Percentiles rank a stretch among this genome's conserved stretches.
Evolutionary conservation across 208 protist genomes (phyloP).

Genomic region (Acanthamoeba sp.): DNA sequence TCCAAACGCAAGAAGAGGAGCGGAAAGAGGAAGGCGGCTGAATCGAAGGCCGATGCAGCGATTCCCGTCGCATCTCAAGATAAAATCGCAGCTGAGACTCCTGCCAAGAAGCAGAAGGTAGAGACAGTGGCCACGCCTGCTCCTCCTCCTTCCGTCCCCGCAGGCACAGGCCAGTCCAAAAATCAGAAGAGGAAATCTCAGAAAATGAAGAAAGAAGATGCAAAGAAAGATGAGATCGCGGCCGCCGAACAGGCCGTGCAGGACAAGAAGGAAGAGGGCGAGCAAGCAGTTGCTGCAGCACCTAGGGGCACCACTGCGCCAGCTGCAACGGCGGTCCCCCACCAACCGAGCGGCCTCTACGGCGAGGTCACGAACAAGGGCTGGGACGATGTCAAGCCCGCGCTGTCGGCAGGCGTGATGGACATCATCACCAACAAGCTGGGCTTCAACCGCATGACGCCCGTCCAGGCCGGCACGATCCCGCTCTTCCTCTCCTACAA

Average conservation of each 20-base stretch:
- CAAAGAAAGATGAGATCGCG: no score
- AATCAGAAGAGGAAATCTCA: background rate
- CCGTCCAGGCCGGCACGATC: slow-evolving; percentile 88
- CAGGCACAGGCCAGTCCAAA: background rate
- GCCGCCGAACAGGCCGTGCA: no score
- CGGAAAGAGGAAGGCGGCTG: background rate
- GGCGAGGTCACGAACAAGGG: slow-evolving; percentile 33
- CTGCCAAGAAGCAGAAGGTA: background rate
- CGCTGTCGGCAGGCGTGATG: slow-evolving; percentile 39
- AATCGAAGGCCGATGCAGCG: background rate
- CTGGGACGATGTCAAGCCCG: slow-evolving; percentile 45
- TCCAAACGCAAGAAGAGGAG: background rate
- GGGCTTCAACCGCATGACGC: slow-evolving; percentile 88
- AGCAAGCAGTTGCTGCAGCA: background rate
- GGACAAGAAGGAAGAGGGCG: no score
- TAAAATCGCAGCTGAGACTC: background rate
- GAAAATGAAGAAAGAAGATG: background rate
- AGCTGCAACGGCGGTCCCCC: background rate
- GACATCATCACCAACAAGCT: slow-evolving; percentile 42
- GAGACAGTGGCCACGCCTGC: no score
- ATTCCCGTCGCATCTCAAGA: background rate
- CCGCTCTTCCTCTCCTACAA: slow-evolving; percentile 89
- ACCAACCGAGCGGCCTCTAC: slow-evolving; percentile 56
- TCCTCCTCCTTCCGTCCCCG: no score
- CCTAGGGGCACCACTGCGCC: background rate